Conservation (phyloP, 2,329 filamentous ascomycete genomes). For the Tolypocladium guangdongense region DNA sequence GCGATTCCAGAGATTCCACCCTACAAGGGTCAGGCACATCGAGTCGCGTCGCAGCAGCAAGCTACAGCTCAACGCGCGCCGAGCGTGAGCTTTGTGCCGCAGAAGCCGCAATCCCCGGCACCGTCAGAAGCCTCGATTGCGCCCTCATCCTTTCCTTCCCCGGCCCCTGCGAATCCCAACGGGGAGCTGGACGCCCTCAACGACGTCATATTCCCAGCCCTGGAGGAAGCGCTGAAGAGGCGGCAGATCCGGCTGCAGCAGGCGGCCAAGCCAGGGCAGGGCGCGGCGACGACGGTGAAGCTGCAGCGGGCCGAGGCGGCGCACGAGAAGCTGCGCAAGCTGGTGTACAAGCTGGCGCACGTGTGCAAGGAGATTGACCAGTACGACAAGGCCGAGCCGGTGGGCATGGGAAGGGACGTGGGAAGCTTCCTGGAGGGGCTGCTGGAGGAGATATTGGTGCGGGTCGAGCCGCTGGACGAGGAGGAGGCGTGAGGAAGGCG, state of each 20-base stretch:
- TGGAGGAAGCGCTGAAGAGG: slow-evolving; percentile 82
- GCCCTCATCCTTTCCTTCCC: slow-evolving; percentile 43
- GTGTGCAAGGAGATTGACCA: slow-evolving; percentile 85
- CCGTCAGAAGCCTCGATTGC: slow-evolving; percentile 20
- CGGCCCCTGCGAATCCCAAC: slow-evolving; percentile 44
- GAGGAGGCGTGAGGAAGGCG: slow-evolving; percentile 31
- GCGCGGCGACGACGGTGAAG: slow-evolving; percentile 39
- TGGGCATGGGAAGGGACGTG: slow-evolving; percentile 89
- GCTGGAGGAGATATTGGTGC: slow-evolving; percentile 83
- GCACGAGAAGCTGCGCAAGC: slow-evolving; percentile 70
- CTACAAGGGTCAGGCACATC: slow-evolving; percentile 29
- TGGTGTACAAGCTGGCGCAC: slow-evolving; percentile 73
- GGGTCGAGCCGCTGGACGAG: slow-evolving; percentile 80
- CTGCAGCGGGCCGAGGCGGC: slow-evolving; percentile 59
- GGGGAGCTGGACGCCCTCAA: slow-evolving; percentile 76
- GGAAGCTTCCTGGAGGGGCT: slow-evolving; percentile 83
- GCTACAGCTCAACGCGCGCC: slow-evolving; percentile 10
- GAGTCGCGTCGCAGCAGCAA: slow-evolving; percentile 18
- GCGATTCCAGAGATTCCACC: slow-evolving; percentile 44
- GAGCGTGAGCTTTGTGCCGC: slow-evolving; percentile 4
- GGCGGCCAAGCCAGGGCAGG: slow-evolving; percentile 28
- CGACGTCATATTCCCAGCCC: slow-evolving; percentile 84
- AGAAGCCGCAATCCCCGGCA: slow-evolving; percentile 20
- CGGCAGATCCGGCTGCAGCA: slow-evolving; percentile 54
- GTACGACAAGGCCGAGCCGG: slow-evolving; percentile 73